Conservation (phyloP, 352 stramenopile genomes). For the Globisporangium heterothallicum region DNA sequence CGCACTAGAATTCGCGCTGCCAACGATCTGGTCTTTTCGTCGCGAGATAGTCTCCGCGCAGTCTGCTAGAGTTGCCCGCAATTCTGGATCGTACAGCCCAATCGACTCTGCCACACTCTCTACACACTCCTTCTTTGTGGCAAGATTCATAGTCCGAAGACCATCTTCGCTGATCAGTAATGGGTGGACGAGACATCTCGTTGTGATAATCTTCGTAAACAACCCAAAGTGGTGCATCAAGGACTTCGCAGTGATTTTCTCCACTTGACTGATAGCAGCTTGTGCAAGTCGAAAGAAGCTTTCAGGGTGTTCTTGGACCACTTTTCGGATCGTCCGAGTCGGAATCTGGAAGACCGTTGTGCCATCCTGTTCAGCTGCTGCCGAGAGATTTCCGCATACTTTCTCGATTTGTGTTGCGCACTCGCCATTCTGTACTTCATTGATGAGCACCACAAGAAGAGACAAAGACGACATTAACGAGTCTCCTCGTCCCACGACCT, state of each 20-base stretch:
- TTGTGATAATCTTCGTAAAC: slow-evolving; percentile 31
- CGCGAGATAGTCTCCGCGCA: slow-evolving; percentile 30
- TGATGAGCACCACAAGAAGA: slow-evolving; percentile 52
- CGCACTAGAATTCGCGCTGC: background rate
- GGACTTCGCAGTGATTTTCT: slow-evolving; percentile 77
- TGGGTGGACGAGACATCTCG: slow-evolving; percentile 23
- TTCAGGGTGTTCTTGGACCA: slow-evolving; percentile 57
- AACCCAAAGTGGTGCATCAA: slow-evolving; percentile 82
- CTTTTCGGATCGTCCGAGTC: slow-evolving; percentile 31
- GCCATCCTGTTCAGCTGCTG: slow-evolving; percentile 30
- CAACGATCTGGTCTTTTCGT: slow-evolving; percentile 22
- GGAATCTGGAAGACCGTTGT: slow-evolving; percentile 71
- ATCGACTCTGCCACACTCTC: slow-evolving; percentile 36
- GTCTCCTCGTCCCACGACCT: slow-evolving; percentile 50
- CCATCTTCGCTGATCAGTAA: slow-evolving; percentile 16
- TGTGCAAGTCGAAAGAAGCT: slow-evolving; percentile 72
- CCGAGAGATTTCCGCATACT: slow-evolving; percentile 53
- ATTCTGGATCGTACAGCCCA: slow-evolving; percentile 34
- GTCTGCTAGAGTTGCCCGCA: slow-evolving; percentile 24
- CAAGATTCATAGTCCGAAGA: slow-evolving; percentile 1
- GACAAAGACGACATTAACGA: slow-evolving; percentile 65
- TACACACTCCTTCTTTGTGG: slow-evolving; percentile 22
- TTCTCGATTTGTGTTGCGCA: slow-evolving; percentile 27
- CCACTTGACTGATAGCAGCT: slow-evolving; percentile 68
- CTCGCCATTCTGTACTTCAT: slow-evolving; percentile 27